Percentiles rank a stretch among this genome's conserved stretches.
These are phyloP conservation scores for Neurospora intermedia DNA, from an alignment of 495 filamentous ascomycete genomes.

Conservation along the genomic window DNA sequence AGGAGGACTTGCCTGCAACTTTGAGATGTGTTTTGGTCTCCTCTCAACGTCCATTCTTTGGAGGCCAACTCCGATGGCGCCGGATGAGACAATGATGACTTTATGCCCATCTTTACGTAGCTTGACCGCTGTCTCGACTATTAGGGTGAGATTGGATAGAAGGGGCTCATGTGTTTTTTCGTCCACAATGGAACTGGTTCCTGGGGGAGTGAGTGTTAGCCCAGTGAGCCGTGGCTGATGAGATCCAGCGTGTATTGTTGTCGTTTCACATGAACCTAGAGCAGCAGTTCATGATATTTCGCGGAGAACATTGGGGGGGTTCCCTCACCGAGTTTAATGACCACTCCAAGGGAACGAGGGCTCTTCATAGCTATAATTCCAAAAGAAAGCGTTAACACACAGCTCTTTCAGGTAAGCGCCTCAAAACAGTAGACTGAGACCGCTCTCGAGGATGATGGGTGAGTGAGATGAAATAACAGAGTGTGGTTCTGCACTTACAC, in stretches of 20 bases:
- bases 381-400: not conserved
- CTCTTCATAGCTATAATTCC: slow-evolving; percentile 37
- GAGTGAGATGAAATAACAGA: not conserved
- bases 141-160: slow-evolving; percentile 75
- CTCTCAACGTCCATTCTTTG: slow-evolving; percentile 82
- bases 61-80: slow-evolving; percentile 88
- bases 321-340: slow-evolving; percentile 84
- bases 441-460: not conserved
- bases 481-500: slow-evolving; percentile 14
- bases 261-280: not conserved
- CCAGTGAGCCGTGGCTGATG: not conserved
- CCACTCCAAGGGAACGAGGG: slow-evolving; percentile 56
- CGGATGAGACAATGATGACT: slow-evolving; percentile 92
- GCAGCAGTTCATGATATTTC: not conserved
- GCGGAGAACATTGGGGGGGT: not conserved
- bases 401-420: not conserved
- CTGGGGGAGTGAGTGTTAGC: slow-evolving; percentile 32
- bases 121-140: slow-evolving; percentile 83
- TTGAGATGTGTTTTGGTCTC: slow-evolving; percentile 76
- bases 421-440: not conserved
- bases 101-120: slow-evolving; percentile 84
- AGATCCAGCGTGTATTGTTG: not conserved
- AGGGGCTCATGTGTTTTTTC: slow-evolving; percentile 97
- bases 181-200: slow-evolving; percentile 95
- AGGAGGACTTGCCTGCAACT: slow-evolving; percentile 52